Conservation (phyloP, 352 stramenopile species). For the Achlya hypogyna region DNA sequence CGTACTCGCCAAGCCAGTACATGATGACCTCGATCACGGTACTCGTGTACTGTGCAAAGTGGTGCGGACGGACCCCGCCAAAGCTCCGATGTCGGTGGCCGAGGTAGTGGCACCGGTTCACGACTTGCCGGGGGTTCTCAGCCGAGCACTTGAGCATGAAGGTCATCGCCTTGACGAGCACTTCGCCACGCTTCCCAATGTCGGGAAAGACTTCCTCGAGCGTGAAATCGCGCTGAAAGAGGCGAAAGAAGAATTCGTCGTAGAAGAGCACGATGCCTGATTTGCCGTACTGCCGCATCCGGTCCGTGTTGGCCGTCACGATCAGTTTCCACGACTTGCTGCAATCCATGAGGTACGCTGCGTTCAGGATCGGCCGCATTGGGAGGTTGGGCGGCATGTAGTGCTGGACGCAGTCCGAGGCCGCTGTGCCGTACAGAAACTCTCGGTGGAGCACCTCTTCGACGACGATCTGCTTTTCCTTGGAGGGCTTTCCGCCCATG, state of each 20-base stretch:
- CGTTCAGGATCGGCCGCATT: slow-evolving; percentile 17
- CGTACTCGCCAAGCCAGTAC: slow-evolving; percentile 21
- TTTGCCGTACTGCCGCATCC: slow-evolving; percentile 19
- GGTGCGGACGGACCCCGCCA: slow-evolving; percentile 4
- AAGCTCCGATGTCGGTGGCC: slow-evolving; percentile 14
- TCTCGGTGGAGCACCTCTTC: slow-evolving; percentile 15
- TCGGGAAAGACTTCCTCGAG: slow-evolving; percentile 20
- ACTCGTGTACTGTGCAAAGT: slow-evolving; percentile 18
- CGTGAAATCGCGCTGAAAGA: slow-evolving; percentile 19
- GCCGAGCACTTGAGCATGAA: slow-evolving; percentile 18
- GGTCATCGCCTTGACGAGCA: slow-evolving; percentile 17
- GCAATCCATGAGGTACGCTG: slow-evolving; percentile 13
- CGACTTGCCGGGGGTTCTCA: neutral
- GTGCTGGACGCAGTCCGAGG: slow-evolving; percentile 20
- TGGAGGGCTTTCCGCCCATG: slow-evolving; percentile 14
- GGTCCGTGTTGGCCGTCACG: slow-evolving; percentile 19
- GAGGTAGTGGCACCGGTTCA: slow-evolving; percentile 14
- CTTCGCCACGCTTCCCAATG: slow-evolving; percentile 18
- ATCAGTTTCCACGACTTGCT: slow-evolving; percentile 19
- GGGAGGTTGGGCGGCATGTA: slow-evolving; percentile 19
- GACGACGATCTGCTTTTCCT: slow-evolving; percentile 18
- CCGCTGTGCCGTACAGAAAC: slow-evolving; percentile 15
- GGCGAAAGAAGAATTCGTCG: slow-evolving; percentile 21
- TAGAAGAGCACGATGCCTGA: slow-evolving; percentile 21
- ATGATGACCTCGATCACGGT: slow-evolving; percentile 21